phyloP scores from a whole-genome alignment of 1,139 yeast species.

The Taphrina populina region DNA sequence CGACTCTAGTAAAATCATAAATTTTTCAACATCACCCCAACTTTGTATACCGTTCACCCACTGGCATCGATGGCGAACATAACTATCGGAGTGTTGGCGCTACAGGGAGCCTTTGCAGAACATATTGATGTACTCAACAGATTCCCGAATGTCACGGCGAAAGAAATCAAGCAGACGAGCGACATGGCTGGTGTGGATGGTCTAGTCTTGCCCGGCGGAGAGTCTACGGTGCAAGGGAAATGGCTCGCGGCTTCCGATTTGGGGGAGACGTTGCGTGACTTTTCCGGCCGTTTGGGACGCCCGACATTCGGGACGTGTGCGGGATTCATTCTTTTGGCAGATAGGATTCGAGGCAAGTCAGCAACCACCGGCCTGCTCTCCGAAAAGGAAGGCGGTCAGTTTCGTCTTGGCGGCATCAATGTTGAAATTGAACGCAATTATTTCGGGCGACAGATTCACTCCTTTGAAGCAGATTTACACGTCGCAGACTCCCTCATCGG shows the following conservation, averaged over 20 bases:
- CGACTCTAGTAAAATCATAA: too few species aligned
- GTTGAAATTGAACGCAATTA: slow-evolving; percentile 70
- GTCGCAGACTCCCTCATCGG: slow-evolving; percentile 26
- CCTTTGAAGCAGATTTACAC: slow-evolving; percentile 58
- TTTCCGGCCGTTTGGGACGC: slow-evolving; percentile 50
- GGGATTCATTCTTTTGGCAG: slow-evolving; percentile 68
- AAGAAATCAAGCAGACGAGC: slow-evolving; percentile 56
- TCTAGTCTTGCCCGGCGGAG: slow-evolving; percentile 74
- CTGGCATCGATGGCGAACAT: slow-evolving; percentile 21
- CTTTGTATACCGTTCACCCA: too few species aligned
- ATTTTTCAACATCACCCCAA: too few species aligned
- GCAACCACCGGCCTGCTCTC: slow-evolving; percentile 16
- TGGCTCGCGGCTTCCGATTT: slow-evolving; percentile 66
- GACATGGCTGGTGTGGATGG: slow-evolving; percentile 58
- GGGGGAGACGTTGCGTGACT: slow-evolving; percentile 56
- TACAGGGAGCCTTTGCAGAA: slow-evolving; percentile 79
- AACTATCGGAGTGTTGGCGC: slow-evolving; percentile 67
- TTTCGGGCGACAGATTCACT: slow-evolving; percentile 74
- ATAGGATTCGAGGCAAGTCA: slow-evolving; percentile 55
- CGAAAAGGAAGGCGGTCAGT: slow-evolving; percentile 53
- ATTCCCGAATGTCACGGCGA: slow-evolving; percentile 42
- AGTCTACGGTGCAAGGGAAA: slow-evolving; percentile 68
- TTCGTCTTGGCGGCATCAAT: slow-evolving; percentile 63
- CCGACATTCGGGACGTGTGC: slow-evolving; percentile 89
- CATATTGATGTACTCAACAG: slow-evolving; percentile 58